These are phyloP conservation scores for Trifolium fragiferum DNA, from an alignment of 306 rosid species.

Conservation along the genomic window DNA sequence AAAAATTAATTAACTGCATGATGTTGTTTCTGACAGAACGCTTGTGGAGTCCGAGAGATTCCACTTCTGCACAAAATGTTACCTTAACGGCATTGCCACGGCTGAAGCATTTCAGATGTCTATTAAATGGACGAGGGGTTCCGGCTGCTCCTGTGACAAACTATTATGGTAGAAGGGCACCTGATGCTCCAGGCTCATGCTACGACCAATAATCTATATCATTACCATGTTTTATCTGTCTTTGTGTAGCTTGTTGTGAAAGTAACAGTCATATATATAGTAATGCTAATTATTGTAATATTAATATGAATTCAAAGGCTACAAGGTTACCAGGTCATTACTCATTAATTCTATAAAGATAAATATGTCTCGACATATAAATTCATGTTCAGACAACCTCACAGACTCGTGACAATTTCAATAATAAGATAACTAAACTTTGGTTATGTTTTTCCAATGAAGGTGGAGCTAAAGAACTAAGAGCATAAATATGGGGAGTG, in stretches of 20 bases:
- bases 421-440: no score
- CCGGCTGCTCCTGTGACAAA: conserved; percentile 83
- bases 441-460: no score
- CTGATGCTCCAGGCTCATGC: conserved; percentile 83
- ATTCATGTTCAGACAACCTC: no score
- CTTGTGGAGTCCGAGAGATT: conserved; percentile 75
- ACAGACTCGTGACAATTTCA: no score
- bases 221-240: conserved; percentile 5
- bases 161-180: conserved; percentile 70
- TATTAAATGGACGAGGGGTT: conserved; percentile 81
- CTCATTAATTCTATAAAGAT: no score
- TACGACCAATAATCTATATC: conserved; percentile 60
- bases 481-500: no score
- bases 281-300: background rate
- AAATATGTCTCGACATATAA: no score
- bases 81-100: conserved; percentile 62
- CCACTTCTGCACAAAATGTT: conserved; percentile 44
- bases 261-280: background rate
- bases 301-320: background rate
- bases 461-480: no score
- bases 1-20: background rate
- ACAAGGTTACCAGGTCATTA: background rate
- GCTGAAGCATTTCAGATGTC: conserved; percentile 82
- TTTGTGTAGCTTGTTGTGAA: conserved; percentile 34
- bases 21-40: conserved; percentile 59